Percentiles rank a stretch among this genome's conserved stretches.
These are phyloP conservation scores for Neonectria hederae DNA, from an alignment of 2,329 filamentous ascomycete species.

Conservation along the genomic window DNA sequence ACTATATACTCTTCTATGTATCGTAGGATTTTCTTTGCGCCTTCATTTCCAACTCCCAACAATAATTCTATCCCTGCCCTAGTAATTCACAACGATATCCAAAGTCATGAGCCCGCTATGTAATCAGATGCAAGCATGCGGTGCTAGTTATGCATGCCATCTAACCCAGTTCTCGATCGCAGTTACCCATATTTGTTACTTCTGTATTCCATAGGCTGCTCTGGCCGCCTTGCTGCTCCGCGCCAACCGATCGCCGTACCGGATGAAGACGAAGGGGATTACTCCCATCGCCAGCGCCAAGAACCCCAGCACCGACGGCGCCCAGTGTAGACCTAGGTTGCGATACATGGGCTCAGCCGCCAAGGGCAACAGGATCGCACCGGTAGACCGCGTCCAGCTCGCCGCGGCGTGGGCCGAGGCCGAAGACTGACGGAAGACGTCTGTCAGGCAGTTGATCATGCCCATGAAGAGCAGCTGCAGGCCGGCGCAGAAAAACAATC, in stretches of 20 bases:
- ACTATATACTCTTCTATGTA: neutral
- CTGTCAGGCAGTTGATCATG: conserved; percentile 49
- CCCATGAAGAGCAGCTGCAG: conserved; percentile 49
- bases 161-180: neutral
- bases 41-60: neutral
- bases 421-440: conserved; percentile 46
- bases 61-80: neutral
- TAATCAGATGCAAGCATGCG: neutral
- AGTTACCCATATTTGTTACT: conserved; percentile 8
- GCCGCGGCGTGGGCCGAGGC: conserved; percentile 49
- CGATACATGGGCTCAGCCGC: conserved; percentile 46
- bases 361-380: conserved; percentile 47
- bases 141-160: neutral
- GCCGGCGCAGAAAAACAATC: conserved; percentile 55
- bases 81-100: neutral
- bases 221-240: conserved; percentile 41
- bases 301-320: conserved; percentile 48
- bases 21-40: neutral
- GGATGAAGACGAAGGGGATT: conserved; percentile 47
- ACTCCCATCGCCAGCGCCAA: conserved; percentile 44
- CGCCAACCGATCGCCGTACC: conserved; percentile 44
- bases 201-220: conserved; percentile 34
- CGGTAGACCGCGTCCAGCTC: conserved; percentile 46
- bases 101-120: neutral
- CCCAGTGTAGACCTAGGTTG: conserved; percentile 48